Evolutionary conservation across 306 rosid genomes (phyloP), one percentile per base, ranked within the genome.

Genomic region (Betula pendula): DNA sequence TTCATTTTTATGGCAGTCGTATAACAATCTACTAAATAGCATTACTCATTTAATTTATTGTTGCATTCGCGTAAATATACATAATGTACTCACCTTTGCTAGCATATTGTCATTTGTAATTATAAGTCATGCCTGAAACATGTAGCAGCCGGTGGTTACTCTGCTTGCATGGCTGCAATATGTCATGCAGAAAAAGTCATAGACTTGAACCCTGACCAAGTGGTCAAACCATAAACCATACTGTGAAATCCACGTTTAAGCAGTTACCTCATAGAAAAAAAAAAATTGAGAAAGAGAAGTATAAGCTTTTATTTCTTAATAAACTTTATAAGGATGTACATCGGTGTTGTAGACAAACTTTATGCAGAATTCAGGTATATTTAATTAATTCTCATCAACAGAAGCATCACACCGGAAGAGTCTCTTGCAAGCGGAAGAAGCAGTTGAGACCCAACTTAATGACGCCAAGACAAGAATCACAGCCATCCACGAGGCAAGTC

Each of bases 321-420:
- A 29, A 3, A 60, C 42, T 6, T 56, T 33, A 56, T 56, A 56
- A 56, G 63, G 5, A 24, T 24, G 63, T 47, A 48, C 55, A 44
- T 66, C 52, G 63, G 55, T 58, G 47, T 68, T 59, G 75, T 82
- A 74, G 82, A 22, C 11, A 67, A 38, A 35, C 33, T 51, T 24
- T 25, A 43, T 56, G 56, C 11, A 17, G 20, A 27, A 51, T 71
- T 75, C 40, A 63, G 52, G 55, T 65, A 73, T 69, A 68, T 74
- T 70, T 71, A 72, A 55, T 77, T 65, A 33, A 51, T 74, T 69
- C 75, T 70, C 69, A 70, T 65, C 77, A 71, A 20, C 92, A 95
- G 99, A 91, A 78, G 88, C 83, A 80, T 88, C 89, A 69, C 91
- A 95, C 53, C 80, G 84, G 55, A 92, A 89, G 88, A 91, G 87